Conservation (phyloP, 1,284 basidiomycete genomes). For the Naganishia cerealis region DNA sequence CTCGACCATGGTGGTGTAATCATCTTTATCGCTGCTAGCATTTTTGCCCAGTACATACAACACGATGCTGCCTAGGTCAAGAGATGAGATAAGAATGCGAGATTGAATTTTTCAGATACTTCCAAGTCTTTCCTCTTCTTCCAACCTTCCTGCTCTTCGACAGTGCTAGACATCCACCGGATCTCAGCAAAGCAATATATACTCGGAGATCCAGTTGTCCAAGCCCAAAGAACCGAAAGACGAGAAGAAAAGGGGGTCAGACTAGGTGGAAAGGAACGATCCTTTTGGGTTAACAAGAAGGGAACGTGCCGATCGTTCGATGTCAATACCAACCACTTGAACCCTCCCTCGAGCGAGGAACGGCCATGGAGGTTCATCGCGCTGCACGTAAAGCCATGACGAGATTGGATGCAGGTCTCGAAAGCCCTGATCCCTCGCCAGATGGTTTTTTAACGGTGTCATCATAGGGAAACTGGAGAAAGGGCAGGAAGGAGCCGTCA, state of each 20-base stretch:
- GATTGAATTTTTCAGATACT: constrained; percentile 4
- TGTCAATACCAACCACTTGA: constrained; percentile 28
- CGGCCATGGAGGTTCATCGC: constrained; percentile 29
- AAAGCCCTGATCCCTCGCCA: constrained; percentile 16
- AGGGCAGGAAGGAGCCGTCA: neutral
- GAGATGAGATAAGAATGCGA: too few relatives aligned
- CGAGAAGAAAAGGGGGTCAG: constrained; percentile 20
- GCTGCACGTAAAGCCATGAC: constrained; percentile 31
- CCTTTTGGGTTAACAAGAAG: constrained; percentile 31
- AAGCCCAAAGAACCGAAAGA: neutral
- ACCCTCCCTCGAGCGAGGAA: constrained; percentile 3
- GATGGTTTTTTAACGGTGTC: constrained; percentile 27
- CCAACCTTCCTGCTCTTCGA: neutral
- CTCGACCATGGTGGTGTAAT: too few relatives aligned
- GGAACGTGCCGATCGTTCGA: constrained; percentile 29
- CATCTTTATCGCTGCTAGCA: too few relatives aligned
- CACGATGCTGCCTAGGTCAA: too few relatives aligned
- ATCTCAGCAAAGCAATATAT: neutral
- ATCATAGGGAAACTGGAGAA: constrained; percentile 23
- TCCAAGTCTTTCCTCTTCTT: constrained; percentile 23
- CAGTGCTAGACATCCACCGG: neutral
- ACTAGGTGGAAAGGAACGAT: constrained; percentile 29
- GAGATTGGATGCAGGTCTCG: constrained; percentile 21
- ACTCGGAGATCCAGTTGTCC: neutral
- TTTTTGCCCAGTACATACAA: too few relatives aligned